Evolutionary conservation across 2,329 filamentous ascomycete genomes (phyloP).

Genomic region (Cladosporium sp.): DNA sequence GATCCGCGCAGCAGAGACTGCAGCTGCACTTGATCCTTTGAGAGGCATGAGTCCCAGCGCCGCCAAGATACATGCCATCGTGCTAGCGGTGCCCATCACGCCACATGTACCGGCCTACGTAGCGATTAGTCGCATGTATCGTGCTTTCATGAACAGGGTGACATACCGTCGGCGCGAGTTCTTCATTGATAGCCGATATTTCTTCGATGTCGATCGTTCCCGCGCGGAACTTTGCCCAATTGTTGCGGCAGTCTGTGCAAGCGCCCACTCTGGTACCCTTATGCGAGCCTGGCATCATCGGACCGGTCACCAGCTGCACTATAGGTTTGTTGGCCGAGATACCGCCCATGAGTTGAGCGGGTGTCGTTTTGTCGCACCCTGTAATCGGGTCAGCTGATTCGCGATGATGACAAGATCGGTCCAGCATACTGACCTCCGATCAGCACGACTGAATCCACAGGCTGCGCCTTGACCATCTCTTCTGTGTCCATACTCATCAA

Average conservation of each 20-base stretch:
- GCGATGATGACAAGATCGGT: background rate
- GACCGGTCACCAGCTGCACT: constrained; percentile 64
- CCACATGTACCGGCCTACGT: constrained; percentile 46
- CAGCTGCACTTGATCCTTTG: constrained; percentile 49
- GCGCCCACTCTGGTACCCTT: constrained; percentile 63
- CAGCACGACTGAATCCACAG: constrained; percentile 59
- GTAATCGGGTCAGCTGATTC: background rate
- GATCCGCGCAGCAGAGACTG: constrained; percentile 49
- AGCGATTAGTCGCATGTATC: background rate
- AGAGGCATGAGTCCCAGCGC: constrained; percentile 52
- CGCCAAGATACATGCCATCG: constrained; percentile 53
- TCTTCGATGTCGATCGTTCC: constrained; percentile 67
- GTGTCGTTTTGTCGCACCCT: constrained; percentile 72
- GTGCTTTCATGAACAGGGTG: too few relatives aligned
- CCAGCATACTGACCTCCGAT: constrained; percentile 53
- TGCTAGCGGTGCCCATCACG: constrained; percentile 56
- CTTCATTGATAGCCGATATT: constrained; percentile 66
- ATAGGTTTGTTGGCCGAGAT: constrained; percentile 71
- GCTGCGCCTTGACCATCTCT: constrained; percentile 71
- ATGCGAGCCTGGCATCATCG: constrained; percentile 71
- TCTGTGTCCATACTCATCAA: constrained; percentile 78
- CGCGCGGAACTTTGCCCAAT: constrained; percentile 66
- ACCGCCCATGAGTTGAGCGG: constrained; percentile 71
- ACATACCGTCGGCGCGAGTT: constrained; percentile 63
- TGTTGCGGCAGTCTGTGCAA: constrained; percentile 70